Base-by-base conservation (phyloP, 106 monocot species). In the Ottelia alismoides region DNA sequence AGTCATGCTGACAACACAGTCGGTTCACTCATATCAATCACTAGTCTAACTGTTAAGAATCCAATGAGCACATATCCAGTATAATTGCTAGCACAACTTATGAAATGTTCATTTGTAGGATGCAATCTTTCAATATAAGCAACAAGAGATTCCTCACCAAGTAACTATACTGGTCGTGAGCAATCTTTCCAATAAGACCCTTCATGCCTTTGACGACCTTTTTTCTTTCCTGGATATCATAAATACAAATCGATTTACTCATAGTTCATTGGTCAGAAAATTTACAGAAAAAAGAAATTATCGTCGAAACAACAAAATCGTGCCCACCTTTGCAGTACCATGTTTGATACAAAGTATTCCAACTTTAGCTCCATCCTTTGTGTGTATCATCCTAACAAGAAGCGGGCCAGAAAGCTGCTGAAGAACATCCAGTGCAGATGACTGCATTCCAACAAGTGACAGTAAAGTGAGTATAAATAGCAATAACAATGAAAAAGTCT, bases 121-220 rank as follows among this genome's bases (percentile, higher is more conserved):
- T n/a, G n/a, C n/a, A n/a, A n/a, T n/a, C n/a, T n/a, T n/a, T n/a
- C n/a, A n/a, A n/a, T n/a, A n/a, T n/a, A n/a, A n/a, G n/a, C n/a
- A n/a, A n/a, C n/a, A n/a, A n/a, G n/a, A n/a, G n/a, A n/a, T 43
- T 7, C 79, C 85, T 76, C 49, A 98, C 96, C 60, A 98, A 70
- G 64, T 79, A 74, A 23, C 96, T 85, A 68, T 70, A 67, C 31
- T 79, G 82, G 60, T 82, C 77, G 12, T 67, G 55, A 58, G 96
- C 85, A 32, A 90, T 74, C 66, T 77, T 82, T 70, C 49, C 71
- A 61, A 85, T 47, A 52, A 74, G 66, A 18, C 70, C 96, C 63
- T 98, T 98, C 47, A 98, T 72, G 47, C 82, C 74, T 77, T 98
- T 90, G 49, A 98, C 56, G 25, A 98, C 85, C 67, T 85, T 98